Percentiles rank a stretch among this genome's conserved stretches.
phyloP scores from a whole-genome alignment of 2,329 filamentous ascomycete genomes.

The Neofusicoccum laricinum region DNA sequence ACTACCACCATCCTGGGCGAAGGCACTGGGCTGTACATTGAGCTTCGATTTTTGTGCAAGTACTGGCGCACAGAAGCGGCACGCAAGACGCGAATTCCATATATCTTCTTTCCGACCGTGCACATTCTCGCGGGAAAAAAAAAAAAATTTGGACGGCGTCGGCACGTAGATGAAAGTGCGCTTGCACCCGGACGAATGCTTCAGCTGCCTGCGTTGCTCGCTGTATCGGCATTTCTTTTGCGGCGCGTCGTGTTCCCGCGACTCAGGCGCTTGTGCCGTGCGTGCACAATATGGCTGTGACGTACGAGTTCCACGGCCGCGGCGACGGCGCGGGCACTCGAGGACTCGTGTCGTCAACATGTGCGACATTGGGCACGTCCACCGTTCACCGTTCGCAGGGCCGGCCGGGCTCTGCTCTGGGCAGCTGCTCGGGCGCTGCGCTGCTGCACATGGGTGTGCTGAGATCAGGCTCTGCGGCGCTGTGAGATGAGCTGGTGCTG shows the following conservation, averaged over 20 bases:
- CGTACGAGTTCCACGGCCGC: not conserved
- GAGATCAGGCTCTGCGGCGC: not conserved
- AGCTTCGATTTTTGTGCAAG: constrained; percentile 1
- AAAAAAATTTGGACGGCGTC: too few species aligned
- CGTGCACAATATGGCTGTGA: not conserved
- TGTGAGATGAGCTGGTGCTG: not conserved
- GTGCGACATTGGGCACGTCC: not conserved
- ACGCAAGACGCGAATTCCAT: constrained; percentile 2
- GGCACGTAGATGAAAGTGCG: too few species aligned
- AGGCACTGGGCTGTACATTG: constrained; percentile 8
- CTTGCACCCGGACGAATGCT: too few species aligned
- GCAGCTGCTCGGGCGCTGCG: not conserved
- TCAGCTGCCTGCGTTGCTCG: too few species aligned
- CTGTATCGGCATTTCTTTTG: too few species aligned
- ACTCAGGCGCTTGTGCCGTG: not conserved
- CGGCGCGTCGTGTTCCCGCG: not conserved
- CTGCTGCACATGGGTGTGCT: too few species aligned
- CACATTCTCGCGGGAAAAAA: too few species aligned
- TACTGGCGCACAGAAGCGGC: not conserved
- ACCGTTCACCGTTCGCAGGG: not conserved
- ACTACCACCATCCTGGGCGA: not conserved
- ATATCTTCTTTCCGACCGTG: not conserved
- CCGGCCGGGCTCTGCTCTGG: not conserved
- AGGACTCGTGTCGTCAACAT: not conserved
- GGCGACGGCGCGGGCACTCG: not conserved